Conservation (phyloP, 768 basidiomycete genomes). For the Suillus tomentosus region DNA sequence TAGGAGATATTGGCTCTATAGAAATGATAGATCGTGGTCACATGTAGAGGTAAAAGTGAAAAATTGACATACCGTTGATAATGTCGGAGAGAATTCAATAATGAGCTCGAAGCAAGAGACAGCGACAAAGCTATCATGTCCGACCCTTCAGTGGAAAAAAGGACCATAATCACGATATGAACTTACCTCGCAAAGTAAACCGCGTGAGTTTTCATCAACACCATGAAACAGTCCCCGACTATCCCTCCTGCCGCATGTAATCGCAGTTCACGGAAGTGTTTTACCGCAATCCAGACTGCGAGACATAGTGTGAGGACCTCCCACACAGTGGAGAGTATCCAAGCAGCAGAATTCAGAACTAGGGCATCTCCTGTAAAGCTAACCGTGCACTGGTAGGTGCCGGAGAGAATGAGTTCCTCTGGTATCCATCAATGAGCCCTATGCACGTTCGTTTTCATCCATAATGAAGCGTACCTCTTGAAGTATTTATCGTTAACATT, state of each 20-base stretch:
- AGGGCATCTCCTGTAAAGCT: not conserved
- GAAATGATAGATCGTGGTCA: not conserved
- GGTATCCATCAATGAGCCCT: not conserved
- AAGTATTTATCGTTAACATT: too few relatives aligned
- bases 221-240: not conserved
- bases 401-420: not conserved
- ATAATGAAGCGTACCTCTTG: not conserved
- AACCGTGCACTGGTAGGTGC: not conserved
- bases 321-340: not conserved
- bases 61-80: not conserved
- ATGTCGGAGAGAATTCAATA: not conserved
- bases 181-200: not conserved
- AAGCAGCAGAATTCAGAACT: not conserved
- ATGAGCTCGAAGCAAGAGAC: not conserved
- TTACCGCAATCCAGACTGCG: not conserved
- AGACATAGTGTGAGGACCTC: not conserved
- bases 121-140: not conserved
- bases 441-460: not conserved
- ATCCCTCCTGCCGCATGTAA: not conserved
- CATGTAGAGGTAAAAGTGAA: too few relatives aligned
- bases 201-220: not conserved
- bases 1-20: not conserved
- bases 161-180: not conserved
- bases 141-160: not conserved
- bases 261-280: conserved; percentile 1